Evolutionary conservation across 306 rosid genomes (phyloP), one percentile per base, ranked within the genome.

Genomic region (Datisca glomerata): DNA sequence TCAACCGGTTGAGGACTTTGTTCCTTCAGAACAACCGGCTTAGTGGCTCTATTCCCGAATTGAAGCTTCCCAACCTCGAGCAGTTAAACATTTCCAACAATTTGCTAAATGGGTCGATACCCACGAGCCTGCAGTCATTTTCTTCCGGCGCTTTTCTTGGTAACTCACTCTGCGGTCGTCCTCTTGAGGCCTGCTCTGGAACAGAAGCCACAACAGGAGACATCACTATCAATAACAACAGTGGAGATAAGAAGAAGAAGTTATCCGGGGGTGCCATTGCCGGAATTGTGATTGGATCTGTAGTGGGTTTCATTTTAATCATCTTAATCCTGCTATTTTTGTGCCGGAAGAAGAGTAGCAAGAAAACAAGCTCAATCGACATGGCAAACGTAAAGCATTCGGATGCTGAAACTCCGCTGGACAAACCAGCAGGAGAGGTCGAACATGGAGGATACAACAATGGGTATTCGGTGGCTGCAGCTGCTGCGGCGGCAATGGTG

Each of bases 31-130:
- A 63, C 14, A 78, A 78, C 62, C 37, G 36, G 7, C 52, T 78
- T 32, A 35, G 48, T 0, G 86, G 86, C 16, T 54, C 63, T 1
- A n/a, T 78, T 2, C 77, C 68, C 0, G 45, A 41, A 7, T 46
- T 73, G 17, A 45, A 57, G 20, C 7, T 65, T 2, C 27, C 18
- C 1, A 56, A 33, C 12, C 66, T 78, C 27, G 55, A 56, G 35
- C 86, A 69, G 53, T 73, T 78, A 40, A 78, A 78, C 47, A 75
- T 73, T 2, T 73, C 86, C 2, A 52, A 66, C 54, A 78, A 78
- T 50, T 23, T 42, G 56, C 22, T 78, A 0, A 73, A 66, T 7
- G 86, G 86, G 8, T 63, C 86, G 0, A 73, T 78, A 10, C 86
- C 86, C 6, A 46, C 18, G 33, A 60, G 65, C 55, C 60, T 78